phyloP scores from a whole-genome alignment of 768 basidiomycete species.

The Tylopilus intermedius region DNA sequence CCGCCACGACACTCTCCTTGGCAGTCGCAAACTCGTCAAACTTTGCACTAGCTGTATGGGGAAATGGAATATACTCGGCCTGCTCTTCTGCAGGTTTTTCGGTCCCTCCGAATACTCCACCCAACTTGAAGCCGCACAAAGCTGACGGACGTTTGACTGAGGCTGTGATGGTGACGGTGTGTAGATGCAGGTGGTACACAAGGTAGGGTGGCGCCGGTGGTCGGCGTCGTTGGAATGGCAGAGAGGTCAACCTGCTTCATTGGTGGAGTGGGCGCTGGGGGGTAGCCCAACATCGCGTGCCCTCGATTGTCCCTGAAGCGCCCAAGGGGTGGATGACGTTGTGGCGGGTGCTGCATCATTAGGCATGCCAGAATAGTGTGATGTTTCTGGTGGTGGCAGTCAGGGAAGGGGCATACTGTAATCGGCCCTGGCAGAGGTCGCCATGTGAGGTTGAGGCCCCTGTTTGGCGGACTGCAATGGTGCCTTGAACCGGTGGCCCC shows the following conservation, averaged over 20 bases:
- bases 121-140: conserved; percentile 53
- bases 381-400: conserved; percentile 74
- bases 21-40: conserved; percentile 46
- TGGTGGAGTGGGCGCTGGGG: conserved; percentile 28
- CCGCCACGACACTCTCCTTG: conserved; percentile 33
- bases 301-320: conserved; percentile 59
- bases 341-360: conserved; percentile 54
- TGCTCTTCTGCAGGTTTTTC: conserved; percentile 41
- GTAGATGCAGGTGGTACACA: conserved; percentile 73
- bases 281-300: conserved; percentile 59
- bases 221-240: conserved; percentile 23
- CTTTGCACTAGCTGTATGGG: conserved; percentile 66
- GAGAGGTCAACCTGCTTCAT: conserved; percentile 31
- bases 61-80: conserved; percentile 36
- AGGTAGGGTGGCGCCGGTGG: conserved; percentile 39
- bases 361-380: conserved; percentile 77
- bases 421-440: conserved; percentile 48
- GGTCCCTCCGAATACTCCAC: conserved; percentile 51
- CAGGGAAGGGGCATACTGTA: conserved; percentile 81
- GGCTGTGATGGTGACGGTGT: conserved; percentile 77
- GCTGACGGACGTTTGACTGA: conserved; percentile 67
- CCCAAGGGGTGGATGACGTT: conserved; percentile 53
- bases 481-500: conserved; percentile 18
- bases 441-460: conserved; percentile 22
- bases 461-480: conserved; percentile 32